A percentile compares a stretch with the other conserved stretches of the same genome.
Evolutionary conservation across 2,329 filamentous ascomycete species (phyloP).

Genomic region (Nemania sp.): DNA sequence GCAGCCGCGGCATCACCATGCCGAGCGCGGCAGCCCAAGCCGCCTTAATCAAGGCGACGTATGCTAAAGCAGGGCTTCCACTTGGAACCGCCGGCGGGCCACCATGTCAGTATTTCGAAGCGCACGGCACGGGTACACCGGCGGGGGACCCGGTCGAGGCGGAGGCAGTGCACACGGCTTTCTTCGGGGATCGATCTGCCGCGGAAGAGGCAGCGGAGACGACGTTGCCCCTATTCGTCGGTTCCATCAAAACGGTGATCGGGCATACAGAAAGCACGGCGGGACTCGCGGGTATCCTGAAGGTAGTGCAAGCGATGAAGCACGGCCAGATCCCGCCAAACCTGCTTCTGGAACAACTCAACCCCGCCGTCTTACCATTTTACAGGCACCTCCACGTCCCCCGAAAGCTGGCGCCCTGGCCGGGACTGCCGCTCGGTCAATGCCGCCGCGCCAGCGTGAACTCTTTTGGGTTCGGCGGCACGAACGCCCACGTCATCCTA

Average conservation of each 20-base stretch:
- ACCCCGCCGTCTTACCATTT: slow-evolving; percentile 10
- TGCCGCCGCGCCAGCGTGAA: slow-evolving; percentile 35
- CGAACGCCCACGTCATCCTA: slow-evolving; percentile 10
- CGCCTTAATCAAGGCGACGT: no score
- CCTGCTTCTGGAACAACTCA: slow-evolving; percentile 11
- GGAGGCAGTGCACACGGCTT: slow-evolving; percentile 24
- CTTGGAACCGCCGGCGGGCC: no score
- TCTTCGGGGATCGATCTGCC: slow-evolving; percentile 10
- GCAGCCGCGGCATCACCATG: no score
- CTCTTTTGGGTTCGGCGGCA: slow-evolving; percentile 12
- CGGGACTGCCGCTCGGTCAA: background rate
- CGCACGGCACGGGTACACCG: no score
- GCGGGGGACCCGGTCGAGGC: slow-evolving; percentile 35
- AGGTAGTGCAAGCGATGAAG: slow-evolving; percentile 9
- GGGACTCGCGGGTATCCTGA: slow-evolving; percentile 23
- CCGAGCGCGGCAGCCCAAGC: no score
- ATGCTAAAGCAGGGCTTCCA: no score
- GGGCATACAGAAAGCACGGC: slow-evolving; percentile 26
- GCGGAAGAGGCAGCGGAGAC: no score
- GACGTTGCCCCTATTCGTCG: slow-evolving; percentile 10
- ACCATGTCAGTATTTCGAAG: no score
- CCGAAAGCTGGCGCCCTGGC: slow-evolving; percentile 8
- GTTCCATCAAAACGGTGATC: slow-evolving; percentile 23
- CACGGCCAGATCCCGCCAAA: slow-evolving; percentile 14
- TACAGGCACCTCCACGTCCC: background rate